phyloP scores from a whole-genome alignment of 495 filamentous ascomycete genomes.

The Penicillium nucicola region DNA sequence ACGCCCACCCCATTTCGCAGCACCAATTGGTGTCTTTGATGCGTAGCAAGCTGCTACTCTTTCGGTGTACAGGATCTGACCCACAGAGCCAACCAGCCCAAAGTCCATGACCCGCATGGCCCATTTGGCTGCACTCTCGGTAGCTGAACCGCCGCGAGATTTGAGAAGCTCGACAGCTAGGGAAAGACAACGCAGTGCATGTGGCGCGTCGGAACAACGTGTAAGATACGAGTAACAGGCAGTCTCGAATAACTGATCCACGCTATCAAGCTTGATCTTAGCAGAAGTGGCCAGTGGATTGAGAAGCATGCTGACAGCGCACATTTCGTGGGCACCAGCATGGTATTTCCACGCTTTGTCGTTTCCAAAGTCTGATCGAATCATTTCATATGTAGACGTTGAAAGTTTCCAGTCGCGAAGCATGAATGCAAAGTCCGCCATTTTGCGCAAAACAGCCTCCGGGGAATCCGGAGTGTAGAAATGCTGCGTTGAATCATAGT shows the following conservation, averaged over 20 bases:
- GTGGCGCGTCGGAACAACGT: conserved; percentile 70
- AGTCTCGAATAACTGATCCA: conserved; percentile 82
- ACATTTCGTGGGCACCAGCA: conserved; percentile 90
- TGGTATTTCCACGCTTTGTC: conserved; percentile 97
- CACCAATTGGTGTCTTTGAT: conserved; percentile 61
- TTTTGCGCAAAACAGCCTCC: conserved; percentile 87
- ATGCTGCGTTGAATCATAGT: conserved; percentile 73
- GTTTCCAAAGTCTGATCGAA: conserved; percentile 82
- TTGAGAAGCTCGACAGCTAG: conserved; percentile 79
- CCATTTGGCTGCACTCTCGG: conserved; percentile 87
- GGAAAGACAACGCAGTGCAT: conserved; percentile 71
- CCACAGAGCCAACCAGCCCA: conserved; percentile 66
- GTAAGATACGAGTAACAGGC: conserved; percentile 90
- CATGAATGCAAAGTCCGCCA: conserved; percentile 96
- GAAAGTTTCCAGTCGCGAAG: conserved; percentile 93
- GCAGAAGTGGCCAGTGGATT: conserved; percentile 65
- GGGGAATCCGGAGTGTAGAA: conserved; percentile 81
- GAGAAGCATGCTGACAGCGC: conserved; percentile 75
- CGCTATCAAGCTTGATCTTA: conserved; percentile 70
- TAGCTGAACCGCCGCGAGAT: conserved; percentile 69
- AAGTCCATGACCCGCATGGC: conserved; percentile 75
- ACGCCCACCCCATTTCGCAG: conserved; percentile 64
- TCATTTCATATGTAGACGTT: conserved; percentile 82
- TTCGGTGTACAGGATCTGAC: conserved; percentile 77
- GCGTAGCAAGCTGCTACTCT: conserved; percentile 81